A percentile compares a stretch with the other conserved stretches of the same genome.
These are phyloP conservation scores for Dacryopinax primogenitus DNA, from an alignment of 768 basidiomycete species.

Conservation along the genomic window DNA sequence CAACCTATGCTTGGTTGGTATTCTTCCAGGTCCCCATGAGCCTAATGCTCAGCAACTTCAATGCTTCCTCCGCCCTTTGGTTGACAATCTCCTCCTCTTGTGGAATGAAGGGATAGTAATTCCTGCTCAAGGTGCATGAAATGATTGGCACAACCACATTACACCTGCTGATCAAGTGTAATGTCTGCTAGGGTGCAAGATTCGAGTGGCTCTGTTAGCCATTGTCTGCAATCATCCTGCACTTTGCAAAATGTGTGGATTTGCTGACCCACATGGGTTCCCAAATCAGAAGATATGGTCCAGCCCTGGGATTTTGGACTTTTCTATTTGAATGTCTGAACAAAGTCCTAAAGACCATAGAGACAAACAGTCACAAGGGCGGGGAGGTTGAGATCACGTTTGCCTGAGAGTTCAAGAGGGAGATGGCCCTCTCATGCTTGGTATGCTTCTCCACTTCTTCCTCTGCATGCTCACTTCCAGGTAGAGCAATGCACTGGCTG, in stretches of 20 bases:
- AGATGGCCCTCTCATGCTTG: neutral
- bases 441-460: neutral
- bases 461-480: neutral
- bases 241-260: constrained; percentile 23
- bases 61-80: constrained; percentile 20
- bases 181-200: constrained; percentile 9
- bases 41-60: constrained; percentile 24
- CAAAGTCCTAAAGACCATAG: constrained; percentile 28
- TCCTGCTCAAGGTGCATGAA: constrained; percentile 5
- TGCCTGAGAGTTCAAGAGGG: constrained; percentile 21
- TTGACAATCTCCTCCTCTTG: constrained; percentile 24
- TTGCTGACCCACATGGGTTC: constrained; percentile 25
- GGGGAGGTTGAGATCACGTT: constrained; percentile 28
- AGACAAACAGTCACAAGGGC: constrained; percentile 24
- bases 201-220: constrained; percentile 21
- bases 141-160: neutral
- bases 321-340: constrained; percentile 30
- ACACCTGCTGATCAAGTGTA: neutral
- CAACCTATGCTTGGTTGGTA: constrained; percentile 18
- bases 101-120: constrained; percentile 21
- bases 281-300: constrained; percentile 26
- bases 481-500: neutral
- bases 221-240: constrained; percentile 26
- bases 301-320: constrained; percentile 30
- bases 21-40: constrained; percentile 25